Conservation (phyloP, 805 yeast genomes). For the Sugiyamaella americana region DNA sequence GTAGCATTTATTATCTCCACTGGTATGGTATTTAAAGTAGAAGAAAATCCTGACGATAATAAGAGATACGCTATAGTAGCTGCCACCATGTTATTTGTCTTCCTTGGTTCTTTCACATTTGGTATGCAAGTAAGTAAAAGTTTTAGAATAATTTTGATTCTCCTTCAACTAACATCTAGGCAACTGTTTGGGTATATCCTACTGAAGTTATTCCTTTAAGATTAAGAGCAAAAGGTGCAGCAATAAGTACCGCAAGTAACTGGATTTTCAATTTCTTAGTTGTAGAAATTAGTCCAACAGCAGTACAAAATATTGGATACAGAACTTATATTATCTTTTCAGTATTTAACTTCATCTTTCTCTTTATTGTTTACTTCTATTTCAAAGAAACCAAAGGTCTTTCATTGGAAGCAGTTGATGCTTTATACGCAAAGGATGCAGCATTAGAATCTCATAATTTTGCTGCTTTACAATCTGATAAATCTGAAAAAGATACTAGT, state of each 20-base stretch:
- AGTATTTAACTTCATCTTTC: conserved; percentile 44
- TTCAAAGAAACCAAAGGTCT: conserved; percentile 26
- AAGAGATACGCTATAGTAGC: conserved; percentile 8
- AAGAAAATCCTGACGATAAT: neutral
- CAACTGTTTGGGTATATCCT: conserved; percentile 55
- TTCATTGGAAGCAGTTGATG: conserved; percentile 28
- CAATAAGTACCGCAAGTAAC: conserved; percentile 57
- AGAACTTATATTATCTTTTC: conserved; percentile 60
- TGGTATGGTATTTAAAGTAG: neutral
- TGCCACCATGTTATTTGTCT: conserved; percentile 27
- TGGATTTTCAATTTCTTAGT: conserved; percentile 44
- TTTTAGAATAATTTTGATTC: too few species aligned
- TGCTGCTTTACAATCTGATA: neutral
- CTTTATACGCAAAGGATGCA: neutral
- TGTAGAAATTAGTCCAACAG: conserved; percentile 33
- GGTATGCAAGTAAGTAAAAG: too few species aligned
- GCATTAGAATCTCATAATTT: neutral
- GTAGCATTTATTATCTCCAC: conserved; percentile 17
- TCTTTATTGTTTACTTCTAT: conserved; percentile 34
- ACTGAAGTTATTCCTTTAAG: conserved; percentile 58
- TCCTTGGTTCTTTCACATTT: conserved; percentile 34
- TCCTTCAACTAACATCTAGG: too few species aligned
- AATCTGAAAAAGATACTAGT: neutral
- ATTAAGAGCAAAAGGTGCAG: conserved; percentile 62
- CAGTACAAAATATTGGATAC: conserved; percentile 43